Evolutionary conservation across 148 eudicot species (phyloP).

Genomic region (Mesembryanthemum crystallinum): DNA sequence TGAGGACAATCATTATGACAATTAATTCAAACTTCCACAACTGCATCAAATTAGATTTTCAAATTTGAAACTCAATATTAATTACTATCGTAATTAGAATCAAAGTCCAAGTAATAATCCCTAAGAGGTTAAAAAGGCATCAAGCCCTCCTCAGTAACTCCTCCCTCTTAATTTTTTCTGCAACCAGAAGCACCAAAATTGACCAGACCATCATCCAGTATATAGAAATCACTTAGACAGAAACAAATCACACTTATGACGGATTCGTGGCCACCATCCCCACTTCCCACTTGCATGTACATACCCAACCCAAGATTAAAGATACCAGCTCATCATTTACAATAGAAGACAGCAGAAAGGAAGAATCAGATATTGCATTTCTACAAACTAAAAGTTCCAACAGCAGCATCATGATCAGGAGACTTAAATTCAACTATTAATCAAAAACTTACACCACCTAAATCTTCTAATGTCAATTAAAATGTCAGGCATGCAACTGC

Average conservation of each 20-base stretch:
- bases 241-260: background rate
- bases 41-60: background rate
- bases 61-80: background rate
- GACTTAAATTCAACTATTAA: background rate
- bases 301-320: background rate
- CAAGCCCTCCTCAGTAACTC: background rate
- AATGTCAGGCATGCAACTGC: conserved; percentile 10
- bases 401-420: background rate
- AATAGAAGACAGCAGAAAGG: background rate
- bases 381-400: background rate
- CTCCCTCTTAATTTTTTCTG: background rate
- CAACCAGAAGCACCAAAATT: background rate
- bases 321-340: background rate
- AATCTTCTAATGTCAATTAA: background rate
- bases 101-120: too few species aligned
- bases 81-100: conserved; percentile 1
- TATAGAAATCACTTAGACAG: background rate
- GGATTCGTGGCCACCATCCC: background rate
- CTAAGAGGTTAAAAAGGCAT: too few species aligned
- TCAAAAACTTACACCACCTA: background rate
- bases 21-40: conserved; percentile 8
- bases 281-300: background rate
- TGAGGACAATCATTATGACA: background rate
- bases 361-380: background rate
- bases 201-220: background rate